Percentiles rank a stretch among this genome's conserved stretches.
These are phyloP conservation scores for Leccinum uliginosum DNA, from an alignment of 768 basidiomycete species.

Conservation along the genomic window DNA sequence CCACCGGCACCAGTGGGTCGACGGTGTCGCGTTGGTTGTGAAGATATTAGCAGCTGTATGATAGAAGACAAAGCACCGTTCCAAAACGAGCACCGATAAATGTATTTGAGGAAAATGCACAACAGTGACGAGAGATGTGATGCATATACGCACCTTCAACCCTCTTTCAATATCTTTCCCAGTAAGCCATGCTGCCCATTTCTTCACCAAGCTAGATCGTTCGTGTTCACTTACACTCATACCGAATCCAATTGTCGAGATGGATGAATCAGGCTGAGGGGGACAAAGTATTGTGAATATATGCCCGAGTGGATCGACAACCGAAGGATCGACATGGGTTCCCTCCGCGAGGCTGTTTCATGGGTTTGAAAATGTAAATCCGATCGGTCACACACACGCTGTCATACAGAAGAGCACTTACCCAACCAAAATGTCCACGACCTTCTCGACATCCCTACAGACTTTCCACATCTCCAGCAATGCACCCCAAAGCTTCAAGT, in stretches of 20 bases:
- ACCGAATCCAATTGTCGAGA: background rate
- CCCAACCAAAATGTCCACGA: conserved; percentile 24
- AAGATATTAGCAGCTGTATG: conserved; percentile 21
- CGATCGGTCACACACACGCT: background rate
- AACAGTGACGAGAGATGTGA: background rate
- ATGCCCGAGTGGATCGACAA: conserved; percentile 25
- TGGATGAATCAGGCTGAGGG: conserved; percentile 4
- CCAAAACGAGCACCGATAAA: background rate
- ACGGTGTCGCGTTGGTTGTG: conserved; percentile 16
- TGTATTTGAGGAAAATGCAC: background rate
- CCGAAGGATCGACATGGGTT: conserved; percentile 19
- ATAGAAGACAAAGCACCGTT: background rate
- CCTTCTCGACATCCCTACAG: conserved; percentile 16
- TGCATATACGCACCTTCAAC: conserved; percentile 48
- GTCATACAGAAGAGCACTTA: conserved; percentile 9
- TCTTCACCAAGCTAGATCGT: conserved; percentile 58
- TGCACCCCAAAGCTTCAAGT: conserved; percentile 20
- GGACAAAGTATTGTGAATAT: conserved; percentile 25
- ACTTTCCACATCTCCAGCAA: conserved; percentile 28
- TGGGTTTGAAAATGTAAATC: background rate
- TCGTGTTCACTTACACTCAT: conserved; percentile 23
- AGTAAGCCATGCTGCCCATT: conserved; percentile 81
- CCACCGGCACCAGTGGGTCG: conserved; percentile 16
- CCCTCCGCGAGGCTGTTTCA: conserved; percentile 24
- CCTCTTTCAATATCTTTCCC: conserved; percentile 65